Conservation (phyloP, 2,329 filamentous ascomycete genomes). For the Rutstroemia sp. region DNA sequence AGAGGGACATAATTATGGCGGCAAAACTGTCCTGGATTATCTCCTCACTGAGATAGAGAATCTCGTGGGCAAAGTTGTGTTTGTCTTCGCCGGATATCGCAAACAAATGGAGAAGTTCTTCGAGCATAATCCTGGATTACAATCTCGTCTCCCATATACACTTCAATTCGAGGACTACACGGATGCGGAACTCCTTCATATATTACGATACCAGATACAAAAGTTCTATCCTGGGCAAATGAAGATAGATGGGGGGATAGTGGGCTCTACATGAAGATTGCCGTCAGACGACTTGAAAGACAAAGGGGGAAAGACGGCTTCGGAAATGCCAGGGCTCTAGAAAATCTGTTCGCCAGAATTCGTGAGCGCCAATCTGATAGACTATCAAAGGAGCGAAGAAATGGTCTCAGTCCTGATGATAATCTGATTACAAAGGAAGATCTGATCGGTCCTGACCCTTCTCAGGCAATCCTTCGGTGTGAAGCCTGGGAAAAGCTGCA, state of each 20-base stretch:
- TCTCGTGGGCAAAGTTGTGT: conserved; percentile 58
- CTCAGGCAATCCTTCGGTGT: conserved; percentile 41
- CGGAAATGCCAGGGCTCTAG: conserved; percentile 63
- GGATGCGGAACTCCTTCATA: conserved; percentile 55
- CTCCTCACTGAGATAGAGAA: conserved; percentile 69
- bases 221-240: conserved; percentile 48
- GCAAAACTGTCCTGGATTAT: conserved; percentile 59
- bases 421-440: conserved; percentile 57
- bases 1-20: conserved; percentile 48
- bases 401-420: conserved; percentile 41
- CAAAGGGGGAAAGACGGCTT: conserved; percentile 60
- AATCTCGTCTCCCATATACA: conserved; percentile 58
- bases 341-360: conserved; percentile 52
- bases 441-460: conserved; percentile 62
- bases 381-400: conserved; percentile 39
- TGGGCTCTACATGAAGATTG: conserved; percentile 59
- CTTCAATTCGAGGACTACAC: conserved; percentile 64
- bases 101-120: conserved; percentile 74
- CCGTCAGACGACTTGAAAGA: conserved; percentile 51
- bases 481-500: conserved; percentile 52
- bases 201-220: conserved; percentile 48
- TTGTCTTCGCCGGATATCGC: conserved; percentile 66
- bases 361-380: conserved; percentile 51
- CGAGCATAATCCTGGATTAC: conserved; percentile 62
- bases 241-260: conserved; percentile 46